Base-by-base conservation (phyloP, 2,329 filamentous ascomycete species). In the Cladosporium halotolerans region DNA sequence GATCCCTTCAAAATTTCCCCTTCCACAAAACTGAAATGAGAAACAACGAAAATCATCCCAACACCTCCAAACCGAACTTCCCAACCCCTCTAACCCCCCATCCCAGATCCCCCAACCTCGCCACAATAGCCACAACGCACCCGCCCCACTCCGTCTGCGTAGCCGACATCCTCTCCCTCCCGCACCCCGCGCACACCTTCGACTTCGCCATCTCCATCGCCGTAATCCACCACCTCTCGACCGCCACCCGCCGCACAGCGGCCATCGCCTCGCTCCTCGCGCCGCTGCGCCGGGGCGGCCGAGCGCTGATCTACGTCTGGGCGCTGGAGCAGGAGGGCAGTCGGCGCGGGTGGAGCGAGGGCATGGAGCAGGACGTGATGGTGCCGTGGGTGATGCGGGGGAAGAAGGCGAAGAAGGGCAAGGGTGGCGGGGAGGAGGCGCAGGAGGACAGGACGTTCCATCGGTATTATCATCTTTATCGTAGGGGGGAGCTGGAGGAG, bases 151-250 rank as follows among this genome's bases (percentile, higher is more conserved):
- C 85, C 57, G 82, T 85, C 14, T 70, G 89, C 32, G 83, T 96
- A 39, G 91, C 91, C 34, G 92, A 97, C 69, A 86, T 84, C 46
- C 78, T 97, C 8, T 77, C 78, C n/a, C 79, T 96, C 16, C 93
- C 93, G 3, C 92, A 96, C 69, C 86, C 82, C 9, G 55, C 62
- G 7, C 55, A 68, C 60, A 58, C 75, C 63, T 87, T 88, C 67
- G 92, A 97, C 71, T 97, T 97, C 68, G 90, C 83, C 54, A 93
- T 97, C 60, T 93, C 86, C 64, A 91, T 99, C 64, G 93, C 93
- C 45, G 93, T 97, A 9, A 77, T 97, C 32, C 93, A 97, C 73
- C 93, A 99, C 73, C 76, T 97, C 49, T 95, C 89, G 11, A 96
- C 91, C 5, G 76, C 77, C 9, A 78, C 77, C 46, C 79, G 93